Evolutionary conservation across 495 filamentous ascomycete genomes (phyloP), one percentile per base, ranked within the genome.

Genomic region (Cladorrhinum samala): DNA sequence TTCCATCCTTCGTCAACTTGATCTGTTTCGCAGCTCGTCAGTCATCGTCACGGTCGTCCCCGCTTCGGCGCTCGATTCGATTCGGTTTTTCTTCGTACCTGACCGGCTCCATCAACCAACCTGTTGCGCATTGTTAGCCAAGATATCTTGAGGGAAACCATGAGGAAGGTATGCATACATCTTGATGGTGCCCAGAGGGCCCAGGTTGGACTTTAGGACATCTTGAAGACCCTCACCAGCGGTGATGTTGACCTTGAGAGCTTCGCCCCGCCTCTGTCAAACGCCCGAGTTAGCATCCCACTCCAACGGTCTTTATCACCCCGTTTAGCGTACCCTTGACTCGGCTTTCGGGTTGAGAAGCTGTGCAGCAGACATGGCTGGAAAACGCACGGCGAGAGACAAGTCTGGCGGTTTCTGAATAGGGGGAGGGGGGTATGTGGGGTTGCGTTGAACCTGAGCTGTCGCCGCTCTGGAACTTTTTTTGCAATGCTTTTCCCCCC

Each of bases 1-100:
- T 95, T 64, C 93, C 93, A 78, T 99, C 93, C 73, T 99, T 99
- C 47, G 93, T 99, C 64, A 99, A 77, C 72, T 97, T 99, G 77
- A 99, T 99, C 87, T 95, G 60, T 68, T 46, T 20, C 14, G 7
- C 33, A 24, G 46, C 53, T 38, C 24, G 57, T 50, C 24, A 58
- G 71, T 30, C 51, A 36, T 60, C 37, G 9, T 33, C 27, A 33
- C 27, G 11, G 39, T 52, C 41, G 46, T 38, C 50, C 38, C 53
- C 19, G 36, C 27, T 46, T 19, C n/a, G 17, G 46, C 21, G 13
- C 40, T 48, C 51, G 49, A 27, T 24, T 44, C 41, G 18, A 20
- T 30, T 43, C 39, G n/a, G n/a, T n/a, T n/a, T n/a, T n/a, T 42
- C 50, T 61, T 73, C 83, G 68, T 87, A 94, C 89, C 76, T 82